Evolutionary conservation across 169 alveolate genomes (phyloP).

Genomic region (Neospora caninum): DNA sequence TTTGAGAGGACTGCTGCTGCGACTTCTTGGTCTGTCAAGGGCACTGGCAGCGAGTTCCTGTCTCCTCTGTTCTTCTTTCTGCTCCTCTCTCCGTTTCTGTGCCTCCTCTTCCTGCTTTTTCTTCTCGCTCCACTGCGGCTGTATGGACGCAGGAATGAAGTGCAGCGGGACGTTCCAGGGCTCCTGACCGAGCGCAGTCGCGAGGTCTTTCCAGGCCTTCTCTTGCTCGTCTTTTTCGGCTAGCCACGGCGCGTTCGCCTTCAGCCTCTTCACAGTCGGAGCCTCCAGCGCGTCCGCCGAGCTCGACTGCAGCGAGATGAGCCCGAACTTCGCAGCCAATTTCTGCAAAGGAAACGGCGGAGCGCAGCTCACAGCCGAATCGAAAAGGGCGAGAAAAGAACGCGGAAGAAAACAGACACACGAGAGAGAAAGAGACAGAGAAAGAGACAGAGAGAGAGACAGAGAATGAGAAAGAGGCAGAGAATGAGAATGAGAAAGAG

Average conservation of each 20-base stretch:
- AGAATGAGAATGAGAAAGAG: not conserved
- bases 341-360: not conserved
- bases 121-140: constrained; percentile 8
- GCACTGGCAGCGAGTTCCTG: not conserved
- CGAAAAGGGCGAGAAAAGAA: not conserved
- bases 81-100: not conserved
- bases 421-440: not conserved
- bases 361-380: not conserved
- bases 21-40: not conserved
- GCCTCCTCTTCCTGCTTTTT: not conserved
- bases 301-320: constrained; percentile 5
- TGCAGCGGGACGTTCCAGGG: not conserved
- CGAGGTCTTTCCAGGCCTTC: not conserved
- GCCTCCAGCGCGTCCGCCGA: not conserved
- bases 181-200: not conserved
- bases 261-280: constrained; percentile 7
- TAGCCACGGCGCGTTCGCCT: not conserved
- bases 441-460: not conserved
- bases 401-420: not conserved
- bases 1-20: not conserved
- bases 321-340: constrained; percentile 21
- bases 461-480: not conserved
- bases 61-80: not conserved
- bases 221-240: not conserved
- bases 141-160: constrained; percentile 10